A percentile compares a stretch with the other conserved stretches of the same genome.
Evolutionary conservation across 139 green algal species (phyloP).

Genomic region (Coccomyxa sp.): DNA sequence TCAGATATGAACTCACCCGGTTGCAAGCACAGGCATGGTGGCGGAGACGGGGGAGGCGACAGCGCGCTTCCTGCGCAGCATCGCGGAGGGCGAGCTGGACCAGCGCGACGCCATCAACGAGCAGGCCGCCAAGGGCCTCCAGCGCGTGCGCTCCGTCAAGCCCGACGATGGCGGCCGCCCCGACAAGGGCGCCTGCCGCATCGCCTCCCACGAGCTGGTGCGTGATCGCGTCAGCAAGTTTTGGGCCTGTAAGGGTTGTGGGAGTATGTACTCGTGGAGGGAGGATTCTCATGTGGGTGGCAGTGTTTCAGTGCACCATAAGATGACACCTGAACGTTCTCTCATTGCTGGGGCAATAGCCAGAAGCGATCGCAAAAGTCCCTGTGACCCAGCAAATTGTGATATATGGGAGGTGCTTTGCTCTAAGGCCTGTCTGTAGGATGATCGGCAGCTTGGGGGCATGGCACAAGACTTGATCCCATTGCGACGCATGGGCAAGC

Average conservation of each 20-base stretch:
- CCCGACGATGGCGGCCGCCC: not conserved
- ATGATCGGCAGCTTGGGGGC: not conserved
- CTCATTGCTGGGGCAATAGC: not conserved
- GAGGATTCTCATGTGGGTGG: not conserved
- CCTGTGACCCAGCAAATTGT: not conserved
- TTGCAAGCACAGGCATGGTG: conserved; percentile 21
- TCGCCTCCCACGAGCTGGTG: not conserved
- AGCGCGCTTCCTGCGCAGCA: conserved; percentile 17
- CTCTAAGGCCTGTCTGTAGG: not conserved
- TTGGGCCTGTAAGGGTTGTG: not conserved
- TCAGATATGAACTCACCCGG: too few relatives aligned
- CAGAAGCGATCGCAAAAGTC: not conserved
- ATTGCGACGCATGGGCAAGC: not conserved
- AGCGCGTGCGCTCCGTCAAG: conserved; percentile 1
- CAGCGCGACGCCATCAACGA: not conserved
- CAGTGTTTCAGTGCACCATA: not conserved
- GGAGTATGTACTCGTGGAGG: not conserved
- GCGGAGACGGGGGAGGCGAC: conserved; percentile 29
- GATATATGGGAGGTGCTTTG: not conserved
- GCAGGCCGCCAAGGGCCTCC: conserved; percentile 1
- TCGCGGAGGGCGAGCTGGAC: conserved; percentile 18
- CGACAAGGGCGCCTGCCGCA: not conserved
- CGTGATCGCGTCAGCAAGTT: not conserved
- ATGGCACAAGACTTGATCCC: not conserved
- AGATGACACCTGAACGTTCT: not conserved